Evolutionary conservation across 139 green algal genomes (phyloP), one percentile per base, ranked within the genome.

Genomic region (Chlamydomonas asymmetrica): DNA sequence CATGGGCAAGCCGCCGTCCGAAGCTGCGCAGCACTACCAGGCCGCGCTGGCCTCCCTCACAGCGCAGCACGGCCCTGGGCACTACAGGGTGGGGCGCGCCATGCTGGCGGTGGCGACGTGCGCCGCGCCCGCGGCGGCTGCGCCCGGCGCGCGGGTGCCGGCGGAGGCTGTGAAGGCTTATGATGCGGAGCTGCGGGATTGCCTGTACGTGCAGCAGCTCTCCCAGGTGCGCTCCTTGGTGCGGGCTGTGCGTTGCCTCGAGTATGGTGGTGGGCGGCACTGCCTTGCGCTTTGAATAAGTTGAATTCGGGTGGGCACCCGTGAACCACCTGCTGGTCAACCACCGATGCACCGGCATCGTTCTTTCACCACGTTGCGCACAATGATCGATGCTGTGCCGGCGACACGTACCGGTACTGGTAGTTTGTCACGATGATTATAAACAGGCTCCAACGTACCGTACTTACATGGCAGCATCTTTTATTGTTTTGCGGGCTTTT

Each of bases 211-310:
- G 8, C 71, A 77, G 59, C 59, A 77, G 71, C 71, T 70, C 23
- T 77, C 71, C 5, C 71, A 77, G 71, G 71, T 77, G 60, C 4
- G 70, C 5, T n/a, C n/a, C n/a, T n/a, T n/a, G n/a, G n/a, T n/a
- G n/a, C n/a, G n/a, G 31, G 13, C 22, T 25, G 2, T 60, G 10
- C 50, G 13, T 52, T 52, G 45, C 0, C 45, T 52, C 13, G 13
- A 52, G 45, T 25, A 16, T 10, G 45, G 18, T 25, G 45, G 45
- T 52, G 45, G 45, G 45, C 45, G 45, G 45, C 13, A 13, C 45
- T 25, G 45, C 45, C 45, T 10, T 25, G 45, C 45, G 45, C n/a
- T n/a, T n/a, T n/a, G n/a, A n/a, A n/a, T n/a, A n/a, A n/a, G n/a
- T n/a, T n/a, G n/a, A n/a, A n/a, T n/a, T n/a, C n/a, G n/a, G n/a